Percentiles rank a stretch among this genome's conserved stretches.
Conservation (phyloP, 345 rosid species). For the Lepidium sativum region DNA sequence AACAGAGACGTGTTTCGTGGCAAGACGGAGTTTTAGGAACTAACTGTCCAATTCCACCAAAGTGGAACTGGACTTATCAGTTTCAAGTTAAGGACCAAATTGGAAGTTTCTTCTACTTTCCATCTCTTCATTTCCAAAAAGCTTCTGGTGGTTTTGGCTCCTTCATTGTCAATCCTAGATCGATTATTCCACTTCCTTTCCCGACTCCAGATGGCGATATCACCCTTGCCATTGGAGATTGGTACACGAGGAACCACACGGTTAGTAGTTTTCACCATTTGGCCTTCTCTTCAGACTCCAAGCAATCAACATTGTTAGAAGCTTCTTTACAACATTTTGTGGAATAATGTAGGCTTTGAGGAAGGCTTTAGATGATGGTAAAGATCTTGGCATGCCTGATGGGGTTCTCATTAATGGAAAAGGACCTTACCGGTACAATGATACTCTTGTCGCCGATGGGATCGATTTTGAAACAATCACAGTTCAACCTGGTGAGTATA, state of each 20-base stretch:
- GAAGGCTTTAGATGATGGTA: constrained; percentile 80
- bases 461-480: constrained; percentile 67
- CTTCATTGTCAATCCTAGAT: constrained; percentile 69
- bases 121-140: constrained; percentile 90
- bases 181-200: constrained; percentile 77
- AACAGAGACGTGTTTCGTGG: constrained; percentile 95
- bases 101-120: constrained; percentile 99
- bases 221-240: constrained; percentile 75
- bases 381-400: constrained; percentile 90
- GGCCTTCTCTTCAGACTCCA: neutral
- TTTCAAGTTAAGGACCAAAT: constrained; percentile 98
- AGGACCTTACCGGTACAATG: constrained; percentile 89
- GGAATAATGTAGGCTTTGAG: constrained; percentile 63
- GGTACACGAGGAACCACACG: constrained; percentile 92
- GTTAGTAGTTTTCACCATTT: constrained; percentile 36
- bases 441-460: constrained; percentile 69
- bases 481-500: constrained; percentile 81
- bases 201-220: constrained; percentile 75
- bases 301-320: neutral
- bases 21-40: constrained; percentile 97
- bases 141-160: constrained; percentile 94
- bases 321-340: neutral
- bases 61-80: constrained; percentile 99
- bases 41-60: constrained; percentile 94
- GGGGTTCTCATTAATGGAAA: constrained; percentile 97